Evolutionary conservation across 148 eudicot species (phyloP), one percentile per base, ranked within the genome.

Genomic region (Euryodendron excelsum): DNA sequence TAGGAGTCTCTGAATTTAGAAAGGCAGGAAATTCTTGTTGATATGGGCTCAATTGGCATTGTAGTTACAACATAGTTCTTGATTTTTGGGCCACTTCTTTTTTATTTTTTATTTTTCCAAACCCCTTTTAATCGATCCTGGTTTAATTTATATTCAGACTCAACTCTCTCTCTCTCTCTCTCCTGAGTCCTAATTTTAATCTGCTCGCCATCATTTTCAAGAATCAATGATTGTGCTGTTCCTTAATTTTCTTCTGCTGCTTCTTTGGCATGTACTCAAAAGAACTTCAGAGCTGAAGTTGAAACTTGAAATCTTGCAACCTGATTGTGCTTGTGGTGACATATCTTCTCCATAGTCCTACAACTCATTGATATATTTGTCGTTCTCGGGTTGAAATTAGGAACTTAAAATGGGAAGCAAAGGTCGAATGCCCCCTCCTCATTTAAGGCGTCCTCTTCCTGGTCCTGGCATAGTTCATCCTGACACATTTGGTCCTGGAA

Each of bases 391-490:
- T 80, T 31, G 45, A 58, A 41, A 34, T 45, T 33, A 68, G 79
- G 33, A 55, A 69, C 45, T 75, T 70, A 65, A 53, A 77, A 96
- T 96, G 99, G 95, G 91, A 83, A 93, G 98, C 82, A 96, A 91
- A 85, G 92, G 95, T 65, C 92, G 98, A 88, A 79, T 92, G 33
- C 98, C 97, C 15, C 94, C 95, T 80, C 94, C 90, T 69, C 92
- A 88, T 80, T 81, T 87, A 80, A 86, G 97, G 68, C 94, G 80
- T 12, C 92, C 94, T 76, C 90, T 85, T 80, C 90, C 92, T 27
- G 91, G 93, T 59, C 92, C 91, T 72, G 88, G 89, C 67, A 60
- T 87, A 63, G 81, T 33, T 80, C 92, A 89, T 73, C 91, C 86
- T 60, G 96, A 91, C 45, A 79, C 89, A 11, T 87, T 87, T 80